These are phyloP conservation scores for Orbilia brochopaga DNA, from an alignment of 2,329 filamentous ascomycete genomes.

Conservation along the genomic window DNA sequence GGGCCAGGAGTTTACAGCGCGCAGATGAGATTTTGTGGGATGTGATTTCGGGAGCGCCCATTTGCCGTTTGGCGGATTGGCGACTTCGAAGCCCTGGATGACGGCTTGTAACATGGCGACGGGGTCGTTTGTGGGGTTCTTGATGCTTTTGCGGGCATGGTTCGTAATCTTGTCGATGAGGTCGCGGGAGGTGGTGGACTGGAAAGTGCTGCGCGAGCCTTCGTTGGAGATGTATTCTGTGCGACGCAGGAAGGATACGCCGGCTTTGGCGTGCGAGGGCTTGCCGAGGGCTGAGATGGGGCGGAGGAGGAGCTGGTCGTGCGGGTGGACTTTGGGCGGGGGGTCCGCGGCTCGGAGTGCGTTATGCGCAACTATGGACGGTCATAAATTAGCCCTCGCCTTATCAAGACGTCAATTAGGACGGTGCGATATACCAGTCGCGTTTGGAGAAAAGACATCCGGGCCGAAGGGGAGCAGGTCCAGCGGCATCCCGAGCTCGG, in stretches of 20 bases:
- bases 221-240: conserved; percentile 86
- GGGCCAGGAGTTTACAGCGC: conserved; percentile 67
- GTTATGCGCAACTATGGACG: conserved; percentile 58
- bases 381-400: conserved; percentile 42
- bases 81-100: conserved; percentile 64
- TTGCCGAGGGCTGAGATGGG: conserved; percentile 85
- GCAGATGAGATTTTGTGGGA: conserved; percentile 58
- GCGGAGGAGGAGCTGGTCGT: conserved; percentile 82
- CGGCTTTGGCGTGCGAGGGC: conserved; percentile 70
- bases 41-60: conserved; percentile 56
- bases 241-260: conserved; percentile 87
- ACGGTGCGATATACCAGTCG: conserved; percentile 56
- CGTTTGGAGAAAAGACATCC: conserved; percentile 21
- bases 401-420: conserved; percentile 36
- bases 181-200: conserved; percentile 64
- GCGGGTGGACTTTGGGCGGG: conserved; percentile 75
- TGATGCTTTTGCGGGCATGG: conserved; percentile 59
- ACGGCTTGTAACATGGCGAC: conserved; percentile 63
- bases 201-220: conserved; percentile 62
- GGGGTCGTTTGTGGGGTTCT: conserved; percentile 59
- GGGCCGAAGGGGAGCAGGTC: conserved; percentile 71
- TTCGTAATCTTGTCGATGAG: conserved; percentile 61
- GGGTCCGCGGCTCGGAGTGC: conserved; percentile 81
- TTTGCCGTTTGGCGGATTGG: conserved; percentile 61
- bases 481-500: conserved; percentile 95